Evolutionary conservation across 2,329 filamentous ascomycete genomes (phyloP).

Genomic region (Penicillium polonicum): DNA sequence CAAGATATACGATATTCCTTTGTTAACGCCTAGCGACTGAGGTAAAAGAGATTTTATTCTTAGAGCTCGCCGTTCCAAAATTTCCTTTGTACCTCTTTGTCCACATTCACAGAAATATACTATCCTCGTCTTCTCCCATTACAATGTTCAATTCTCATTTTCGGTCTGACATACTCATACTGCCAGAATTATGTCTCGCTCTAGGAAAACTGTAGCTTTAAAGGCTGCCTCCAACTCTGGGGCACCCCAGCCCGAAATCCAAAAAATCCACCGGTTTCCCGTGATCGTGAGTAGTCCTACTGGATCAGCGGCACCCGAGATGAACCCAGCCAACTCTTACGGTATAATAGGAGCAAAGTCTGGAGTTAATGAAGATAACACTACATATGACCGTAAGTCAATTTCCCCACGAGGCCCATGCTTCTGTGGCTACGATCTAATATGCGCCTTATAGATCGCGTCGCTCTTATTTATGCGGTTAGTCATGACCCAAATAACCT

Average conservation of each 20-base stretch:
- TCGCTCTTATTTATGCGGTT: not conserved
- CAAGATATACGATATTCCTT: not conserved
- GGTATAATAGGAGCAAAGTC: slow-evolving; percentile 42
- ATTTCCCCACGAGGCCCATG: not conserved
- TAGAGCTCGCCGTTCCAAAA: not conserved
- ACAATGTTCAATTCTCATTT: not conserved
- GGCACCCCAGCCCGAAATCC: not conserved
- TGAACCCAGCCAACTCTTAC: not conserved
- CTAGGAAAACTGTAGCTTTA: not conserved
- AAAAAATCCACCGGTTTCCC: not conserved
- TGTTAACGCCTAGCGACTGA: not conserved
- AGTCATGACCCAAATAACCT: not conserved
- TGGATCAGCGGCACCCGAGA: not conserved
- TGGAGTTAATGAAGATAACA: slow-evolving; percentile 49
- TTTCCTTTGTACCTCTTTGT: not conserved
- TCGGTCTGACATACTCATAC: not conserved
- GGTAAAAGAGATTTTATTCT: not conserved
- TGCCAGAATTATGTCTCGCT: no score
- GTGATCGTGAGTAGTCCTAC: not conserved
- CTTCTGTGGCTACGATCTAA: not conserved
- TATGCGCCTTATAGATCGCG: not conserved
- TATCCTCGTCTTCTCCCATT: not conserved
- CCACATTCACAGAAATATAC: not conserved
- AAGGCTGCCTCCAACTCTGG: not conserved
- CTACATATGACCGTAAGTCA: slow-evolving; percentile 47